A percentile compares a stretch with the other conserved stretches of the same genome.
Conservation (phyloP, 495 filamentous ascomycete species). For the Extremus antarcticus region DNA sequence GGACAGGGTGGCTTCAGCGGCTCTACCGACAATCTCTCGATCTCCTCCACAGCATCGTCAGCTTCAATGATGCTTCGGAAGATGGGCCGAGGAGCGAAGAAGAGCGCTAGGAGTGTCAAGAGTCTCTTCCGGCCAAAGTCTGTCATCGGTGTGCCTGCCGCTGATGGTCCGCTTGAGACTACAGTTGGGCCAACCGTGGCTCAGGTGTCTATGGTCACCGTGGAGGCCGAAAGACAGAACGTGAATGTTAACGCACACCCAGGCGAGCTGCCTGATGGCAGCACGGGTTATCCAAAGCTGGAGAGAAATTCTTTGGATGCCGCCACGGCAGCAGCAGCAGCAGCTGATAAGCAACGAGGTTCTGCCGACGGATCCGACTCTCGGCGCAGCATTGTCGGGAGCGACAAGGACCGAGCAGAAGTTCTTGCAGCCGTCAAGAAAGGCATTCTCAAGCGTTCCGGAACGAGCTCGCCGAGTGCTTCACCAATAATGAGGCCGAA, state of each 20-base stretch:
- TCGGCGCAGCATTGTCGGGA: constrained; percentile 80
- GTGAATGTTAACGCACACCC: constrained; percentile 68
- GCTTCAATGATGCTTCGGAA: constrained; percentile 99
- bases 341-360: constrained; percentile 29
- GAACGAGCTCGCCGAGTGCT: constrained; percentile 52
- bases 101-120: constrained; percentile 76
- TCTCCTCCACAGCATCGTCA: constrained; percentile 94
- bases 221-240: constrained; percentile 77
- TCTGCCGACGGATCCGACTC: constrained; percentile 45
- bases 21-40: constrained; percentile 92
- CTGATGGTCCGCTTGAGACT: constrained; percentile 44
- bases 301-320: constrained; percentile 69
- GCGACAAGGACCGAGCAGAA: constrained; percentile 82
- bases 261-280: constrained; percentile 56
- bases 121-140: constrained; percentile 94
- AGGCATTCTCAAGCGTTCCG: constrained; percentile 80
- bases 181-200: constrained; percentile 56
- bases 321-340: constrained; percentile 25
- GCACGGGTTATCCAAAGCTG: constrained; percentile 79
- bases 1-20: constrained; percentile 78
- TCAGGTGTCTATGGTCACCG: constrained; percentile 85
- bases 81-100: constrained; percentile 98
- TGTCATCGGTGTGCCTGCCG: constrained; percentile 60
- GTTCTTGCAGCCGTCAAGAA: constrained; percentile 82
- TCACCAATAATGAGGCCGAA: constrained; percentile 52